Evolutionary conservation across 768 basidiomycete genomes (phyloP), one percentile per base, ranked within the genome.

Genomic region (Sporobolomyces phaffii): DNA sequence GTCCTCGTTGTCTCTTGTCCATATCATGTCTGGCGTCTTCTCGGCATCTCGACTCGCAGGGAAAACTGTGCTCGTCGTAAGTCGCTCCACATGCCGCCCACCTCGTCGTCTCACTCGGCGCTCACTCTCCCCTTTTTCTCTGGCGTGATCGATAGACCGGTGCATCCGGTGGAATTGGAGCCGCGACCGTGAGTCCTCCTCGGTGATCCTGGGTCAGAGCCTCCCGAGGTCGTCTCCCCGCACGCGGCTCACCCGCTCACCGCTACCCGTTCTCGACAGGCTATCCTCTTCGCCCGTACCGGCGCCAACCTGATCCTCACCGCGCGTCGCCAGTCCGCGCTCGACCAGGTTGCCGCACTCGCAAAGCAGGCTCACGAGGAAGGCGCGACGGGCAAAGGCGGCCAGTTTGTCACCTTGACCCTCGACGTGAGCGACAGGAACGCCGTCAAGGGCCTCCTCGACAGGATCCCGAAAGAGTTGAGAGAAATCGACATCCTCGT

Each of bases 401-500:
- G 62, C 24, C 29, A 64, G 50, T 38, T 66, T 10, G 64, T 57
- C 17, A 65, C 64, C 26, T 26, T 64, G 18, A 38, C 60, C 18
- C 50, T 72, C 34, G 72, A 72, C 50, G 61, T 72, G 57, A 38
- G 33, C 31, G 65, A 72, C 44, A 5, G 49, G 22, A 29, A 22
- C 29, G 64, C 61, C 28, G 53, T 72, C 36, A 29, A 49, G n/a
- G 64, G 64, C 14, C 8, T 72, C 14, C 47, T 72, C 17, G 41
- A 31, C 22, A 26, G 57, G 15, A 41, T 72, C n/a, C 71, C 71
- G 0, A 41, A 64, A 15, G 61, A 60, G 20, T 36, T 69, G 22
- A 56, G 38, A 29, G 40, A 63, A 24, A 68, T 73, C 5, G 73
- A 73, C 59, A 61, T 73, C 24, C 69, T 75, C 38, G 72, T 72